Conservation (phyloP, 345 rosid species). For the Camelina sativa region DNA sequence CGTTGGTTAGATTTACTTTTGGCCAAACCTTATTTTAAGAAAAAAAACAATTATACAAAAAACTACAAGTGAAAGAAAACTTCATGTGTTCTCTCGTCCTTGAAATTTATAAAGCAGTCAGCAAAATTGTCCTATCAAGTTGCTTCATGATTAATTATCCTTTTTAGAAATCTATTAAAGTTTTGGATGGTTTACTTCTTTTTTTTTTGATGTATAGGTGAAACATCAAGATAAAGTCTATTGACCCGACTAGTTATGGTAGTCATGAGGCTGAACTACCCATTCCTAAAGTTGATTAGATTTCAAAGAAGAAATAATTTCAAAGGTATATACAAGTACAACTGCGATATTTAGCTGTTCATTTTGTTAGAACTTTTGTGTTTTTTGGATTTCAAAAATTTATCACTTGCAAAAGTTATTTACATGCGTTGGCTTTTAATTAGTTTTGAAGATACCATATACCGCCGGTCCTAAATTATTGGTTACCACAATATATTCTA, state of each 20-base stretch:
- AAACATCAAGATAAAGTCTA: constrained; percentile 26
- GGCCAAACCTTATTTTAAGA: constrained; percentile 10
- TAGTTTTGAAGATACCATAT: too few relatives aligned
- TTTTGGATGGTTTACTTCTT: background rate
- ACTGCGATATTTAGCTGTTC: background rate
- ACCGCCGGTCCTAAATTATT: too few relatives aligned
- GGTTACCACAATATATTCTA: too few relatives aligned
- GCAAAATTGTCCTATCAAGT: constrained; percentile 28
- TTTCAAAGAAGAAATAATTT: background rate
- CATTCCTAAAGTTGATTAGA: constrained; percentile 10
- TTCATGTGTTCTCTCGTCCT: constrained; percentile 16
- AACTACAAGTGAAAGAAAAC: background rate
- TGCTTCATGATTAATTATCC: constrained; percentile 12
- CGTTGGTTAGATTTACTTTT: constrained; percentile 31
- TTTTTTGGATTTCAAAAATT: background rate
- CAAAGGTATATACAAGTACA: constrained; percentile 13
- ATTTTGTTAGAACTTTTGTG: background rate
- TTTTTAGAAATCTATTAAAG: background rate
- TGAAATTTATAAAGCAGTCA: constrained; percentile 23
- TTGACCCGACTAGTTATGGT: constrained; percentile 32
- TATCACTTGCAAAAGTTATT: background rate
- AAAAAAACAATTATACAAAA: background rate
- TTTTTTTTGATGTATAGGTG: background rate
- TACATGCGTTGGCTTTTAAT: too few relatives aligned
- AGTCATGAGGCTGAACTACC: constrained; percentile 25